Base-by-base conservation (phyloP, 1,139 yeast genomes). In the Protomyces lactucae-debilis region DNA sequence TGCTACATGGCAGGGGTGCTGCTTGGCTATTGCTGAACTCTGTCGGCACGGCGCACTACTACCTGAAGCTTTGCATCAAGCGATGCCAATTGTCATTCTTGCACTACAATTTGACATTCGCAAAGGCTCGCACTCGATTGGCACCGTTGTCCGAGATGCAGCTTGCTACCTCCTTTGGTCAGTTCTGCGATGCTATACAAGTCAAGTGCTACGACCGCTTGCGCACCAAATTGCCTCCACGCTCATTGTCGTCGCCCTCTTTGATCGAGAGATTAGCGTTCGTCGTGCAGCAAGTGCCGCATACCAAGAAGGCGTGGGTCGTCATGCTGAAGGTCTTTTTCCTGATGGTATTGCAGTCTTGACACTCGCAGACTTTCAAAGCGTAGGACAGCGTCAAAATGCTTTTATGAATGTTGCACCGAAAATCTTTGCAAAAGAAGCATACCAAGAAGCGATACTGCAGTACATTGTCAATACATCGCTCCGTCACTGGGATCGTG, bases 271-370 rank as follows among this genome's bases (percentile, higher is more conserved):
- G 64, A 77, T 89, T 36, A 80, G 85, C 65, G 82, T 91, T 14
- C 78, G 97, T 66, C 79, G 95, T 65, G 93, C 97, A 39, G 87
- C 92, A 0, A 79, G 90, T 12, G 96, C 97, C 0, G 95, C 95
- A 0, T 72, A 90, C 3, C 97, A 92, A 72, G 98, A 92, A 71
- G 80, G 88, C 9, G 74, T 89, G 2, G 98, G 98, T 0, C 77
- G 97, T 53, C 85, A 85, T 72, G 88, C 65, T 10, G 68, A 67
- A 56, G 64, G 68, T 64, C 53, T 74, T 70, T 72, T 66, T 16
- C 71, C 68, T 60, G 66, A 71, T 6, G 75, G 74, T n/a, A 81
- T 91, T 25, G 76, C 75, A 23, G 72, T 88, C 12, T 81, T 90
- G 52, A 90, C 88, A 66, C 68, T 79, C 0, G 79, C 90, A 60